phyloP scores from a whole-genome alignment of 306 rosid species.

The Benincasa hispida region DNA sequence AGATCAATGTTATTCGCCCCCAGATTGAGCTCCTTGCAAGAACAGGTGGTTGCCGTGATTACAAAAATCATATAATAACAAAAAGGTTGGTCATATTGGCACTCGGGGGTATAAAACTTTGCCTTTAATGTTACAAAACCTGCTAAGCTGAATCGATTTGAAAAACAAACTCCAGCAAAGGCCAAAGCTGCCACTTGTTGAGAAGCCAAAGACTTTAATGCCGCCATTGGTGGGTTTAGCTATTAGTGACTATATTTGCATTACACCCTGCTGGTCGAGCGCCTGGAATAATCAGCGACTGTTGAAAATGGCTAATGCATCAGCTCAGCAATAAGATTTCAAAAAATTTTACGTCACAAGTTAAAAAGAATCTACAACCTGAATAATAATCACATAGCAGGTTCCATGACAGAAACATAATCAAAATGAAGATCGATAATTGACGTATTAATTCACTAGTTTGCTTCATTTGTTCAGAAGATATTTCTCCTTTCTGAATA shows the following conservation, averaged over 20 bases:
- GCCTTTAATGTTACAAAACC: conserved; percentile 28
- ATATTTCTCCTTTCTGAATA: too few relatives aligned
- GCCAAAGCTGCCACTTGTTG: conserved; percentile 69
- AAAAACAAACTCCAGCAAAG: conserved; percentile 50
- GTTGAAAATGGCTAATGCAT: background rate
- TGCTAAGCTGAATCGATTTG: conserved; percentile 52
- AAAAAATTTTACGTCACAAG: background rate
- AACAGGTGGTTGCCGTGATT: conserved; percentile 42
- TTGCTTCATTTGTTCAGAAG: background rate
- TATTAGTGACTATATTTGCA: conserved; percentile 47
- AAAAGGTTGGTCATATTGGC: background rate
- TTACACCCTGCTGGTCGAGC: conserved; percentile 51
- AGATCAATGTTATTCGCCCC: conserved; percentile 40
- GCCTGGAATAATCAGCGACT: conserved; percentile 7
- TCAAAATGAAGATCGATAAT: background rate
- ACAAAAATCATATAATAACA: conserved; percentile 3
- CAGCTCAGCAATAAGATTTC: conserved; percentile 1
- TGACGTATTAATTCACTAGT: background rate
- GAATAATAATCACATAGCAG: background rate
- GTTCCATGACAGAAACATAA: background rate
- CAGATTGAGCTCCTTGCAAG: conserved; percentile 69
- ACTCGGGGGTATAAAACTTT: too few relatives aligned
- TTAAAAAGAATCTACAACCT: background rate
- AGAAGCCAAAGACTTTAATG: conserved; percentile 62
- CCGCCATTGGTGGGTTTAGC: conserved; percentile 52